These are phyloP conservation scores for Gillenia trifoliata DNA, from an alignment of 306 rosid genomes.

Conservation along the genomic window DNA sequence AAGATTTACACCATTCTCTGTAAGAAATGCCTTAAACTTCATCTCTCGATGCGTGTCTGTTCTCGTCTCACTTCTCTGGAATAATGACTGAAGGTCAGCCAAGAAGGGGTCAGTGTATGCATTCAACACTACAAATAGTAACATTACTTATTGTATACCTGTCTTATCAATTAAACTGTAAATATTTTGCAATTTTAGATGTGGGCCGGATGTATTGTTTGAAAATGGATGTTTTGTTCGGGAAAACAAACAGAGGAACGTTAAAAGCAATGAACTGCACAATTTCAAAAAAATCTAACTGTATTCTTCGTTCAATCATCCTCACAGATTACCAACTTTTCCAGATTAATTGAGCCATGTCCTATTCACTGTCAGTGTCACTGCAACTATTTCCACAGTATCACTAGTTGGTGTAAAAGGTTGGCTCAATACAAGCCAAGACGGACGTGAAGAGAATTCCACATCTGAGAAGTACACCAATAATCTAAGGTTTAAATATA, in stretches of 20 bases:
- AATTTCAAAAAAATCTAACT: not conserved
- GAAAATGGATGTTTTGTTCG: not conserved
- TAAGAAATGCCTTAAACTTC: conserved; percentile 88
- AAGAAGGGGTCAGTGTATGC: not conserved
- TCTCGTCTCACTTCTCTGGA: conserved; percentile 3
- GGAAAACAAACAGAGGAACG: not conserved
- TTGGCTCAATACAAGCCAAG: too few relatives aligned
- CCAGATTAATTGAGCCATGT: not conserved
- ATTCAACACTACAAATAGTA: not conserved
- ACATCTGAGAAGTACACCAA: too few relatives aligned
- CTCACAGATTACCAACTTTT: not conserved
- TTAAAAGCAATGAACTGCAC: not conserved
- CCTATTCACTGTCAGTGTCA: too few relatives aligned
- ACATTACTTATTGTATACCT: too few relatives aligned
- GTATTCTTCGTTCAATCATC: not conserved
- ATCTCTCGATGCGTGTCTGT: conserved; percentile 23
- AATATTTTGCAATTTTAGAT: not conserved
- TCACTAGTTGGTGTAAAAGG: too few relatives aligned
- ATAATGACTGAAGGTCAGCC: not conserved
- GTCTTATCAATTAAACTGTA: too few relatives aligned
- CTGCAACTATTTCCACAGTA: too few relatives aligned
- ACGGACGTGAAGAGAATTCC: too few relatives aligned
- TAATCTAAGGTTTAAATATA: too few relatives aligned
- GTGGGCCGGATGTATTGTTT: not conserved
- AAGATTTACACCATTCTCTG: conserved; percentile 67